These are phyloP conservation scores for Eucommia ulmoides DNA, from an alignment of 257 asterid species.

Conservation along the genomic window DNA sequence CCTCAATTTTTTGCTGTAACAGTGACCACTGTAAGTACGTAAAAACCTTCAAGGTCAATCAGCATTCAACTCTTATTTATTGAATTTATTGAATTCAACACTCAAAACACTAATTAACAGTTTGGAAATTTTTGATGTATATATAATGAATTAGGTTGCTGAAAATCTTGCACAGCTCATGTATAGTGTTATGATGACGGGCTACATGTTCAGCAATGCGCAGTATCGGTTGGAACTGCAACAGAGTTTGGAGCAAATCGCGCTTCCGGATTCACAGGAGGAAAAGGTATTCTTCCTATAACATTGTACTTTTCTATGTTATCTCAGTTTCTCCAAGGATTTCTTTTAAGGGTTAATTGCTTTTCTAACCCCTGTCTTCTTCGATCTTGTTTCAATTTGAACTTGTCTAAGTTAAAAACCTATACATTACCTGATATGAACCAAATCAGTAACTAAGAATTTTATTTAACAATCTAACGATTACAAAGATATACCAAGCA, in stretches of 20 bases:
- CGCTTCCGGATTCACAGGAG: conserved; percentile 85
- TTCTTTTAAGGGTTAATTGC: too few relatives aligned
- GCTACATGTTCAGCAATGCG: conserved; percentile 93
- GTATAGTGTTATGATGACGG: conserved; percentile 98
- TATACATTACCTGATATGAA: too few relatives aligned
- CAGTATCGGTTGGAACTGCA: conserved; percentile 87
- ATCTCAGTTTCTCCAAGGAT: neutral
- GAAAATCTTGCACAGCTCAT: conserved; percentile 96
- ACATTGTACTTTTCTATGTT: neutral
- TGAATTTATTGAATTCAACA: too few relatives aligned
- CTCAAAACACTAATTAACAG: too few relatives aligned
- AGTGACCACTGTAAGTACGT: conserved; percentile 72
- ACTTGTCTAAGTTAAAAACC: too few relatives aligned
- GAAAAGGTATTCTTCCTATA: conserved; percentile 27
- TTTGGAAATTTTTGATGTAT: conserved; percentile 4
- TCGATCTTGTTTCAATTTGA: too few relatives aligned
- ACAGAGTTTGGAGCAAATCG: conserved; percentile 88
- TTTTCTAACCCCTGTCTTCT: too few relatives aligned
- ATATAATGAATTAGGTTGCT: conserved; percentile 85
- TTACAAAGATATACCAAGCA: too few relatives aligned
- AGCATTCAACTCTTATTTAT: too few relatives aligned
- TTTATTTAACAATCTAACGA: too few relatives aligned
- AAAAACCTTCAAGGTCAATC: too few relatives aligned
- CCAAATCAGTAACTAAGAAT: too few relatives aligned
- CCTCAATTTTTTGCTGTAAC: conserved; percentile 90